Conservation (phyloP, 2,329 filamentous ascomycete genomes). For the Sordariomycetes sp. region DNA sequence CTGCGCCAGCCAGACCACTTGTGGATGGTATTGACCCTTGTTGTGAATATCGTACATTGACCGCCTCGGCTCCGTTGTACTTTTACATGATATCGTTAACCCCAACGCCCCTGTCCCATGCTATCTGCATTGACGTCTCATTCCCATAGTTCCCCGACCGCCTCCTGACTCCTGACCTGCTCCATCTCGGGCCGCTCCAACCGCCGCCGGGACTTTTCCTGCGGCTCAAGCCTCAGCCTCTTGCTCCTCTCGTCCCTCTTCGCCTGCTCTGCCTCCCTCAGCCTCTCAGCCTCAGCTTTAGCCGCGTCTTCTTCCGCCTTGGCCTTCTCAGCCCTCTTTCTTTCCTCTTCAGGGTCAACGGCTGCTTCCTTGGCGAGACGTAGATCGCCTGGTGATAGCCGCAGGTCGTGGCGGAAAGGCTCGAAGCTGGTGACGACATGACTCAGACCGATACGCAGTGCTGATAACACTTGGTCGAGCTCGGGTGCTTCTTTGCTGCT, state of each 20-base stretch:
- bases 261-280: slow-evolving; percentile 2
- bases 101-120: no score
- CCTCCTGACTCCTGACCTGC: slow-evolving; percentile 13
- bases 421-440: slow-evolving; percentile 65
- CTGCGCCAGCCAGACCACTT: no score
- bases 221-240: slow-evolving; percentile 4
- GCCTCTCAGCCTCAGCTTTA: not conserved
- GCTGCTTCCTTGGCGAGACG: slow-evolving; percentile 61
- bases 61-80: no score
- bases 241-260: slow-evolving; percentile 8
- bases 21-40: no score
- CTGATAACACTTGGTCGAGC: slow-evolving; percentile 59
- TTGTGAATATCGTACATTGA: no score
- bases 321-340: no score
- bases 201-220: not conserved
- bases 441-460: slow-evolving; percentile 55
- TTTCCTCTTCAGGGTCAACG: slow-evolving; percentile 20
- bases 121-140: no score
- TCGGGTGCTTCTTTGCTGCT: slow-evolving; percentile 48
- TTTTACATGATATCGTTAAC: no score
- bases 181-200: slow-evolving; percentile 16
- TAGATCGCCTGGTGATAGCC: slow-evolving; percentile 62
- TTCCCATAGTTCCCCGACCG: no score
- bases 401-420: slow-evolving; percentile 61
- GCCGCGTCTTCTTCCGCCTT: no score